phyloP scores from a whole-genome alignment of 1,139 yeast species.

The Candida sanyaensis region DNA sequence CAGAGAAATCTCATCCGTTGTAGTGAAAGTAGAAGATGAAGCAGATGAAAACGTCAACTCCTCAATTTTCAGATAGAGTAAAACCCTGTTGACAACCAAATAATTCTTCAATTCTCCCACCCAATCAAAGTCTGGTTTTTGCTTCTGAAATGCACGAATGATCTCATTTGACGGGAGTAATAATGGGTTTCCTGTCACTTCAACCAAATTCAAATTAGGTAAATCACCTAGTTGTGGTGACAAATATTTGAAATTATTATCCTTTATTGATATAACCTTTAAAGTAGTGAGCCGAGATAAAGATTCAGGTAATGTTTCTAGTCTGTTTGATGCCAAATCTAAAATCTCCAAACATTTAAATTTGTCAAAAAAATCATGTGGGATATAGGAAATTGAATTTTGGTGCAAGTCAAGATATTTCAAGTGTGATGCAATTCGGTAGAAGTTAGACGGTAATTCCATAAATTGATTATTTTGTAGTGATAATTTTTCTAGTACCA shows the following conservation, averaged over 20 bases:
- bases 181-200: conserved; percentile 70
- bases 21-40: neutral
- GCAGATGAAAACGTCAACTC: conserved; percentile 15
- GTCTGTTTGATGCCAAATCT: conserved; percentile 63
- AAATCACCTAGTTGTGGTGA: conserved; percentile 60
- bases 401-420: conserved; percentile 68
- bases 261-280: conserved; percentile 62
- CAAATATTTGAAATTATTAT: conserved; percentile 58
- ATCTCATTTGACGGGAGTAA: conserved; percentile 48
- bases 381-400: conserved; percentile 57
- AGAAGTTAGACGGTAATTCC: conserved; percentile 51
- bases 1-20: conserved; percentile 5
- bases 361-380: conserved; percentile 30
- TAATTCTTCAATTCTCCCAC: conserved; percentile 51
- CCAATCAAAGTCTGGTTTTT: conserved; percentile 53
- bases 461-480: conserved; percentile 52
- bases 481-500: conserved; percentile 53
- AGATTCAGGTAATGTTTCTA: conserved; percentile 42
- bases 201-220: conserved; percentile 58
- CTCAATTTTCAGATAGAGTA: conserved; percentile 24
- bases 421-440: conserved; percentile 43
- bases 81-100: conserved; percentile 29
- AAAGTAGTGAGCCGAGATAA: conserved; percentile 44
- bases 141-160: conserved; percentile 36
- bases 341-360: conserved; percentile 59